Conservation (phyloP, 106 monocot species). For the Alisma plantagoaquatica region DNA sequence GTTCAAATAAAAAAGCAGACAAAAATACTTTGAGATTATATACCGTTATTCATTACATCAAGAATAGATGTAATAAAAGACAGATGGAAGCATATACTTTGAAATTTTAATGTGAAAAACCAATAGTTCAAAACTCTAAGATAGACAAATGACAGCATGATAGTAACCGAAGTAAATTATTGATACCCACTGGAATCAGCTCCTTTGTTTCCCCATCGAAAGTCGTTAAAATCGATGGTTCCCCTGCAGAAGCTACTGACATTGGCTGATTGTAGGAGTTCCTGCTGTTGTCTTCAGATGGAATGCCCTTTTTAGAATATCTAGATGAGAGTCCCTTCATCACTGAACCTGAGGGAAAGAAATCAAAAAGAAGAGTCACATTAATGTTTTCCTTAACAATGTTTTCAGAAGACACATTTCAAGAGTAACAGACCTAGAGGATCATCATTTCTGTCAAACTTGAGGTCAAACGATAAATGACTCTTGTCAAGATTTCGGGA, state of each 20-base stretch:
- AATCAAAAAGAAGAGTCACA: too few species aligned
- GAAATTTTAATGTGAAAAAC: too few species aligned
- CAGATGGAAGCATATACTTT: too few species aligned
- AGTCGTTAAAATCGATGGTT: slow-evolving; percentile 41
- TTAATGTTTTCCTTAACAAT: too few species aligned
- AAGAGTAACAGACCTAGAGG: slow-evolving; percentile 32
- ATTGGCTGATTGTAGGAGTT: slow-evolving; percentile 58
- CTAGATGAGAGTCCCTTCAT: slow-evolving; percentile 28
- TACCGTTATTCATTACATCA: too few species aligned
- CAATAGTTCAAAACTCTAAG: too few species aligned
- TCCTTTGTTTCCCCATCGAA: slow-evolving; percentile 62
- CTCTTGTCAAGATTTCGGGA: slow-evolving; percentile 16
- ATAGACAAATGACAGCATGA: too few species aligned
- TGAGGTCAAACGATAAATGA: slow-evolving; percentile 27
- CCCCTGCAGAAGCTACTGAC: slow-evolving; percentile 6
- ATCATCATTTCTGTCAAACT: slow-evolving; percentile 33
- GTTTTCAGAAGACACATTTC: too few species aligned
- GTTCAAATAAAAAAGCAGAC: too few species aligned
- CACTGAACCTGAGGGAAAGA: slow-evolving; percentile 41
- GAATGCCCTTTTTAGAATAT: slow-evolving; percentile 38
- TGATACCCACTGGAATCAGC: slow-evolving; percentile 60
- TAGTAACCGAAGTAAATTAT: too few species aligned
- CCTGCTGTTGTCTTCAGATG: slow-evolving; percentile 62
- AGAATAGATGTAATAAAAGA: too few species aligned
- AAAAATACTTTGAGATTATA: too few species aligned